A percentile compares a stretch with the other conserved stretches of the same genome.
Evolutionary conservation across 768 basidiomycete genomes (phyloP).

Genomic region (Tubosaeta sp.): DNA sequence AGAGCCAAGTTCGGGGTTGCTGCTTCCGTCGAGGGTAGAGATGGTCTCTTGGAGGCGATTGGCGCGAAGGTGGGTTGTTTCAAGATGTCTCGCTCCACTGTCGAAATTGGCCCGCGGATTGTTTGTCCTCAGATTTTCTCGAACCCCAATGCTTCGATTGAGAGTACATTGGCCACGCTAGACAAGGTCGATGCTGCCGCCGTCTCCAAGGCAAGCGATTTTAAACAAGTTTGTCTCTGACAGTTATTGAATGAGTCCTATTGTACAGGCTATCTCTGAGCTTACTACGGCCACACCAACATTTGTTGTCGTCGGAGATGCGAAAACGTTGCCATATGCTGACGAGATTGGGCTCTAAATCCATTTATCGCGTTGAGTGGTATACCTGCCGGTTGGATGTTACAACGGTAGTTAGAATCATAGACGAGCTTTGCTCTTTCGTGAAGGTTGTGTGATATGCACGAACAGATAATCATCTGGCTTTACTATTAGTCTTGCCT

Average conservation of each 20-base stretch:
- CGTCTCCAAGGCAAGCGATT: slow-evolving; percentile 59
- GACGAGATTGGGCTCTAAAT: slow-evolving; percentile 77
- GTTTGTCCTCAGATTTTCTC: slow-evolving; percentile 52
- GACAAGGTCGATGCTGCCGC: slow-evolving; percentile 64
- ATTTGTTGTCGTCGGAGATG: slow-evolving; percentile 81
- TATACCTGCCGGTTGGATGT: slow-evolving; percentile 15
- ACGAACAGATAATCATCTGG: no score
- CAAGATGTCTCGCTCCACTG: not conserved
- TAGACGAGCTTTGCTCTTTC: not conserved
- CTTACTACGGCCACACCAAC: slow-evolving; percentile 79
- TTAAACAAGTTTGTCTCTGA: not conserved
- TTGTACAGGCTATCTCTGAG: slow-evolving; percentile 47
- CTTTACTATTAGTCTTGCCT: no score
- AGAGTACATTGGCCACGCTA: slow-evolving; percentile 59
- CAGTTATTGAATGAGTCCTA: not conserved
- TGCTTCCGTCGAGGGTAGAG: slow-evolving; percentile 59
- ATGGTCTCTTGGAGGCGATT: slow-evolving; percentile 57
- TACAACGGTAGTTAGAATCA: slow-evolving; percentile 16
- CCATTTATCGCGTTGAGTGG: not conserved
- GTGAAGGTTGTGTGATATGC: no score
- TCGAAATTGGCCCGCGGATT: not conserved
- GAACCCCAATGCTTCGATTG: slow-evolving; percentile 51
- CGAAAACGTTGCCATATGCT: slow-evolving; percentile 70
- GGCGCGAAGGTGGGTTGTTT: slow-evolving; percentile 55
- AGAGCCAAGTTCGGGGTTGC: slow-evolving; percentile 89